Percentiles rank a stretch among this genome's conserved stretches.
Conservation (phyloP, 331 rosid genomes). For the Rosa hybrid region DNA sequence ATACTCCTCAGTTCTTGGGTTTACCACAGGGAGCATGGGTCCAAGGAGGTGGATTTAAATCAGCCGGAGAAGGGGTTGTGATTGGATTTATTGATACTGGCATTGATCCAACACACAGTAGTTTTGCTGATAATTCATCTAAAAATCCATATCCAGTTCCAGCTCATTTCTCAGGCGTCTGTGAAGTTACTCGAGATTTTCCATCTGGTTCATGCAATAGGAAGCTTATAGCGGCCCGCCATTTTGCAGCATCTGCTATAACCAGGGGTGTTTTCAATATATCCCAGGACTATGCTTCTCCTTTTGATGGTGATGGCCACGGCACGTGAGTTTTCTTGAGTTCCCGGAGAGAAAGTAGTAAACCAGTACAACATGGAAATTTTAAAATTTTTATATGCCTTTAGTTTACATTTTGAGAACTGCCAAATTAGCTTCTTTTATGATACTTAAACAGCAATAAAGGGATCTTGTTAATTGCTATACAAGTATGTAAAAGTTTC, state of each 20-base stretch:
- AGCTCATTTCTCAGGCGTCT: slow-evolving; percentile 75
- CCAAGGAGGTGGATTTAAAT: slow-evolving; percentile 81
- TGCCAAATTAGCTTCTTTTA: neutral
- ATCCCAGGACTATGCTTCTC: slow-evolving; percentile 91
- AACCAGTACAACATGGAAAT: neutral
- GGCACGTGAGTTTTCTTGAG: slow-evolving; percentile 82
- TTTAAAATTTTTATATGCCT: neutral
- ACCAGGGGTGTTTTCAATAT: slow-evolving; percentile 89
- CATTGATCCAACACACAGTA: slow-evolving; percentile 88
- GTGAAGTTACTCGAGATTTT: slow-evolving; percentile 95
- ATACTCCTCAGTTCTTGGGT: slow-evolving; percentile 95
- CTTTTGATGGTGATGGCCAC: slow-evolving; percentile 98
- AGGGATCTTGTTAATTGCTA: neutral
- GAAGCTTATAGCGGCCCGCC: slow-evolving; percentile 99
- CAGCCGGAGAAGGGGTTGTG: slow-evolving; percentile 90
- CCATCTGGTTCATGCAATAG: slow-evolving; percentile 99
- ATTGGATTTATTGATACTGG: slow-evolving; percentile 97
- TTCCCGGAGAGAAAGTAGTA: slow-evolving; percentile 18
- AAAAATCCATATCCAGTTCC: slow-evolving; percentile 76
- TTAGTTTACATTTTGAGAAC: neutral
- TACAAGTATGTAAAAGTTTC: neutral
- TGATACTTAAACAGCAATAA: neutral
- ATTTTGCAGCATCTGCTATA: slow-evolving; percentile 98
- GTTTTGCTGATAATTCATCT: slow-evolving; percentile 59
- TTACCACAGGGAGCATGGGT: slow-evolving; percentile 94